Conservation (phyloP, 2,329 filamentous ascomycete genomes). For the Stagonosporopsis rhizophila region DNA sequence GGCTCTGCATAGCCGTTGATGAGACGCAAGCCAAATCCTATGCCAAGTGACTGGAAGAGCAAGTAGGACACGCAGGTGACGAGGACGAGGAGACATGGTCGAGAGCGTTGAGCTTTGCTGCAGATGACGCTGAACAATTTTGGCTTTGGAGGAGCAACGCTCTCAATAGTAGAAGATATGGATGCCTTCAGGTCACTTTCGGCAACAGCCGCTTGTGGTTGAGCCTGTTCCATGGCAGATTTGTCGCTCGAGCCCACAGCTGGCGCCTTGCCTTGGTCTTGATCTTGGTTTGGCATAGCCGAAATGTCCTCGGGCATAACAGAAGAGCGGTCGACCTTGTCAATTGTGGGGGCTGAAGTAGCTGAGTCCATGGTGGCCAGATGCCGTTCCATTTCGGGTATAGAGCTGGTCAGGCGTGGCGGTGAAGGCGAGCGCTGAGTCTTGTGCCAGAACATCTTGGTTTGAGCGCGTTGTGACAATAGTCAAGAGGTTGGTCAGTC, state of each 20-base stretch:
- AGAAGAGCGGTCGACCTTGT: not conserved
- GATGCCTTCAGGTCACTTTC: not conserved
- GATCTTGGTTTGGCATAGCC: not conserved
- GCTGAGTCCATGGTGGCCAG: not conserved
- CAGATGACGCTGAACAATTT: not conserved
- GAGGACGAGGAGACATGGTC: conserved; percentile 15
- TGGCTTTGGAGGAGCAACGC: not conserved
- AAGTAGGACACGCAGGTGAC: conserved; percentile 17
- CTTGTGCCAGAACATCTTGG: conserved; percentile 6
- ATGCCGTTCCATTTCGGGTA: conserved; percentile 2
- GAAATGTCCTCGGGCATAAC: not conserved
- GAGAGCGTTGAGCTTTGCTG: conserved; percentile 3
- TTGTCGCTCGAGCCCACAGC: not conserved
- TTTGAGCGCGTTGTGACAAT: not conserved
- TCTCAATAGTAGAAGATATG: not conserved
- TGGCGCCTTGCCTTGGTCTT: not conserved
- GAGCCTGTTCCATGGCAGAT: not conserved
- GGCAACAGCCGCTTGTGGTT: not conserved
- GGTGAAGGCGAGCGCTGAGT: conserved; percentile 3
- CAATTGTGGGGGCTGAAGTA: not conserved
- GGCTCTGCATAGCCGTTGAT: conserved; percentile 7
- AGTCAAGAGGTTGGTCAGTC: not conserved
- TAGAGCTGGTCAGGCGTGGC: not conserved
- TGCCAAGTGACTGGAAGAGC: conserved; percentile 8
- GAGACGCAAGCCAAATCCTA: conserved; percentile 12